Percentiles rank a stretch among this genome's conserved stretches.
Evolutionary conservation across 2,329 filamentous ascomycete genomes (phyloP).

Genomic region (Beauveria pseudobassiana): DNA sequence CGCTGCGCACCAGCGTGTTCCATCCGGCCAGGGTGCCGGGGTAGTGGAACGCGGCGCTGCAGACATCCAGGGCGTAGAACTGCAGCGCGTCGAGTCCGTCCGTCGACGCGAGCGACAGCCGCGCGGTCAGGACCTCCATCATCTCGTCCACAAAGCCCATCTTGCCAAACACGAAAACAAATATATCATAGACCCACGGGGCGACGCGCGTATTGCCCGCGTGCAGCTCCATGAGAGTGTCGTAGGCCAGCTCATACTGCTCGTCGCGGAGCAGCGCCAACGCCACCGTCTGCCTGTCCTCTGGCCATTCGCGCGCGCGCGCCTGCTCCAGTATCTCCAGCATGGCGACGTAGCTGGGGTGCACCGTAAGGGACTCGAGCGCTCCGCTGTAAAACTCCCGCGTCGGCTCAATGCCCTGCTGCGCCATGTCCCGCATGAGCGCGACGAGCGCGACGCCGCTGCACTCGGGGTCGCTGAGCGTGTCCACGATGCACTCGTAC

Average conservation of each 20-base stretch:
- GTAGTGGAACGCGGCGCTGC: slow-evolving; percentile 56
- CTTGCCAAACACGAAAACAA: slow-evolving; percentile 66
- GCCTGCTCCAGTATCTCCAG: slow-evolving; percentile 65
- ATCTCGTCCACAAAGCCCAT: slow-evolving; percentile 71
- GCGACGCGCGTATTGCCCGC: slow-evolving; percentile 47
- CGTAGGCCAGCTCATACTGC: slow-evolving; percentile 73
- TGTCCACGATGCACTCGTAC: slow-evolving; percentile 69
- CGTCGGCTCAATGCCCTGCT: slow-evolving; percentile 54
- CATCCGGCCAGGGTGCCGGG: slow-evolving; percentile 63
- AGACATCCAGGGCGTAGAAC: slow-evolving; percentile 68
- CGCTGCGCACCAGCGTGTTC: slow-evolving; percentile 51
- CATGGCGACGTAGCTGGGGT: slow-evolving; percentile 77
- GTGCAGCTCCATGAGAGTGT: slow-evolving; percentile 60
- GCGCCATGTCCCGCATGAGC: slow-evolving; percentile 67
- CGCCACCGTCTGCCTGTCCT: slow-evolving; percentile 58
- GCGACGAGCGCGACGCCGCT: slow-evolving; percentile 55
- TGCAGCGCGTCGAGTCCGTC: slow-evolving; percentile 47
- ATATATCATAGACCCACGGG: slow-evolving; percentile 71
- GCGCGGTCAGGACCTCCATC: slow-evolving; percentile 56
- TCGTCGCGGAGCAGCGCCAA: slow-evolving; percentile 72
- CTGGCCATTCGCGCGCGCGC: slow-evolving; percentile 57
- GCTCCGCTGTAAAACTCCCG: slow-evolving; percentile 62
- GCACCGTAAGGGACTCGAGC: slow-evolving; percentile 66
- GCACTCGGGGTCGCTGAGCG: slow-evolving; percentile 60
- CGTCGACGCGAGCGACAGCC: slow-evolving; percentile 27